A percentile compares a stretch with the other conserved stretches of the same genome.
Evolutionary conservation across 805 yeast species (phyloP).

Genomic region (Metschnikowia amazonensis): DNA sequence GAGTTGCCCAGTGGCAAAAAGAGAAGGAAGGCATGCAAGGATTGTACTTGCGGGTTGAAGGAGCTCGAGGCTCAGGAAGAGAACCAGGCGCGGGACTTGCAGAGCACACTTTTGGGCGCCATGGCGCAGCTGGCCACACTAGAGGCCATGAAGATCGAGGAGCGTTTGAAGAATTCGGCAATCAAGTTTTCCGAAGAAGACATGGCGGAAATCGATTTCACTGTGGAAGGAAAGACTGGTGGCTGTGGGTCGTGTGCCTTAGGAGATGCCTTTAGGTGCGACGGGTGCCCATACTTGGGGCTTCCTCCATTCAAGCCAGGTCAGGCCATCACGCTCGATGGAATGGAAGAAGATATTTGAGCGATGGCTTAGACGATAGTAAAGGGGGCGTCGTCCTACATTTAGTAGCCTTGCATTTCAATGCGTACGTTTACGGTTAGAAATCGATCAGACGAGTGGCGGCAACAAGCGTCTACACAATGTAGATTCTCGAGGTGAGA

Average conservation of each 20-base stretch:
- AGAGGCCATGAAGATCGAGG: constrained; percentile 54
- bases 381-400: no score
- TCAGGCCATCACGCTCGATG: constrained; percentile 73
- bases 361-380: neutral
- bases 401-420: no score
- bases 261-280: constrained; percentile 98
- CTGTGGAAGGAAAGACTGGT: constrained; percentile 94
- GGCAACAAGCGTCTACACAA: no score
- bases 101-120: constrained; percentile 41
- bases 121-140: constrained; percentile 50
- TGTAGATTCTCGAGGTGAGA: no score
- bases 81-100: constrained; percentile 39
- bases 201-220: constrained; percentile 87
- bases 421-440: no score
- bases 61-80: constrained; percentile 76
- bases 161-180: constrained; percentile 33
- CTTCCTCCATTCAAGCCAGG: constrained; percentile 99
- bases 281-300: constrained; percentile 96
- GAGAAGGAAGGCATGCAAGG: constrained; percentile 93
- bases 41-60: constrained; percentile 94
- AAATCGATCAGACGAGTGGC: no score
- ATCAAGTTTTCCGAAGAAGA: constrained; percentile 63
- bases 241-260: constrained; percentile 97
- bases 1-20: constrained; percentile 49
- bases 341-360: constrained; percentile 72